Evolutionary conservation across 2,329 filamentous ascomycete species (phyloP).

Genomic region (Penicillium sumatraense): DNA sequence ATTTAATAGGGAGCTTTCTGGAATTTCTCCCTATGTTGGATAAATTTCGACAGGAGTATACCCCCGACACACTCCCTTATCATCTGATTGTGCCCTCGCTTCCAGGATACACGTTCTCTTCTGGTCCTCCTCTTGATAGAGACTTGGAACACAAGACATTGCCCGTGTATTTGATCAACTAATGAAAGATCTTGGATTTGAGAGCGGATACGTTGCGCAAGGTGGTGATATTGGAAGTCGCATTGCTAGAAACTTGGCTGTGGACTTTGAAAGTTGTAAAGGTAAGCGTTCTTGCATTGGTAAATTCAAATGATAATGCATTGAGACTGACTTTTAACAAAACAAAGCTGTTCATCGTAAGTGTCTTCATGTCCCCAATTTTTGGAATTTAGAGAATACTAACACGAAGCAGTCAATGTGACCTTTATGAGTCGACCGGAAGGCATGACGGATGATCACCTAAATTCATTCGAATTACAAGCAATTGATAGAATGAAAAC

Average conservation of each 20-base stretch:
- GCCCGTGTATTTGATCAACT: slow-evolving; percentile 34
- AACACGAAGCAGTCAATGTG: slow-evolving; percentile 33
- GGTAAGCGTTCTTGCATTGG: slow-evolving; percentile 14
- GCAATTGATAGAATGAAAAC: slow-evolving; percentile 30
- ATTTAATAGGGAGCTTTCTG: slow-evolving; percentile 34
- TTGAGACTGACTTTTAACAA: not conserved
- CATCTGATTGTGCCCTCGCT: slow-evolving; percentile 38
- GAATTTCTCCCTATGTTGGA: slow-evolving; percentile 39
- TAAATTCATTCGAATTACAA: slow-evolving; percentile 32
- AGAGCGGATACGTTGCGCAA: slow-evolving; percentile 34
- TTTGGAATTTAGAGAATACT: too few relatives aligned
- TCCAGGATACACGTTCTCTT: slow-evolving; percentile 37
- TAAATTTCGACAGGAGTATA: slow-evolving; percentile 32
- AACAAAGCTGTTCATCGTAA: slow-evolving; percentile 34
- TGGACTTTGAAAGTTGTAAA: slow-evolving; percentile 36
- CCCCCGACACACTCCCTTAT: slow-evolving; percentile 31
- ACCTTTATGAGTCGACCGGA: slow-evolving; percentile 29
- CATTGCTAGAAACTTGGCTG: slow-evolving; percentile 28
- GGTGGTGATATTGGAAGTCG: slow-evolving; percentile 39
- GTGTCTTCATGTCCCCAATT: not conserved
- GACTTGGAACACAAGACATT: slow-evolving; percentile 29
- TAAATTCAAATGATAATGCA: not conserved
- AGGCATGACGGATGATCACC: slow-evolving; percentile 24
- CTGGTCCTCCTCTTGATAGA: slow-evolving; percentile 32
- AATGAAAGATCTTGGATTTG: slow-evolving; percentile 36